phyloP scores from a whole-genome alignment of 2,329 filamentous ascomycete genomes.

The Huntiella abstrusa region DNA sequence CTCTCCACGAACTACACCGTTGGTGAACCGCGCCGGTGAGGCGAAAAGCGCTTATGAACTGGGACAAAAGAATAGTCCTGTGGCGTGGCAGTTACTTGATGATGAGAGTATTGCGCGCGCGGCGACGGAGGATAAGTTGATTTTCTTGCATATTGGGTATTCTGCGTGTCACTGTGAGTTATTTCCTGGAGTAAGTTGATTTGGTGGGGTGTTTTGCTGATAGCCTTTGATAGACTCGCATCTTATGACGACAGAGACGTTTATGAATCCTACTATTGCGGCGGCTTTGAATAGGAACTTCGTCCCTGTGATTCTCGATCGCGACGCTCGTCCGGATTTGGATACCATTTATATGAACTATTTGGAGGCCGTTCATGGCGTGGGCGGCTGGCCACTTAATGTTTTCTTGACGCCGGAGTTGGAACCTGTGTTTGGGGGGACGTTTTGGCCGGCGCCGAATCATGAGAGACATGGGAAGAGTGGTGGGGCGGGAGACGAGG shows the following conservation, averaged over 20 bases:
- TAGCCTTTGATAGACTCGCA: conserved; percentile 44
- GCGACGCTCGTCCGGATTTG: conserved; percentile 83
- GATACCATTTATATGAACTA: conserved; percentile 98
- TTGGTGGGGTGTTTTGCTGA: not conserved
- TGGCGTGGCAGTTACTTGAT: conserved; percentile 82
- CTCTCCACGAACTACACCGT: not conserved
- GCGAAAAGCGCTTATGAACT: conserved; percentile 40
- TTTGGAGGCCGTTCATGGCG: conserved; percentile 77
- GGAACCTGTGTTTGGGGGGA: conserved; percentile 87
- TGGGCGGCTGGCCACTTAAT: conserved; percentile 86
- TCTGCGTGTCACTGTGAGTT: conserved; percentile 79
- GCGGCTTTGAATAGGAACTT: conserved; percentile 69
- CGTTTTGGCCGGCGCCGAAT: conserved; percentile 79
- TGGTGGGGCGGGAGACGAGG: conserved; percentile 23
- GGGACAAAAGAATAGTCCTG: conserved; percentile 59
- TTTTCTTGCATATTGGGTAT: conserved; percentile 91
- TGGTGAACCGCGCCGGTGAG: conserved; percentile 19
- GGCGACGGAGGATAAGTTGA: conserved; percentile 62
- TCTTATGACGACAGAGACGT: conserved; percentile 85
- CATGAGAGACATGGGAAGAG: conserved; percentile 11
- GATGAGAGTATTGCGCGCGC: conserved; percentile 59
- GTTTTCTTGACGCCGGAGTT: conserved; percentile 90
- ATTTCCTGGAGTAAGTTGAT: not conserved
- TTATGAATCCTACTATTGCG: conserved; percentile 66
- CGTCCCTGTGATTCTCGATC: conserved; percentile 80